Evolutionary conservation across 2,329 filamentous ascomycete genomes (phyloP).

Genomic region (Sclerotinia borealis): DNA sequence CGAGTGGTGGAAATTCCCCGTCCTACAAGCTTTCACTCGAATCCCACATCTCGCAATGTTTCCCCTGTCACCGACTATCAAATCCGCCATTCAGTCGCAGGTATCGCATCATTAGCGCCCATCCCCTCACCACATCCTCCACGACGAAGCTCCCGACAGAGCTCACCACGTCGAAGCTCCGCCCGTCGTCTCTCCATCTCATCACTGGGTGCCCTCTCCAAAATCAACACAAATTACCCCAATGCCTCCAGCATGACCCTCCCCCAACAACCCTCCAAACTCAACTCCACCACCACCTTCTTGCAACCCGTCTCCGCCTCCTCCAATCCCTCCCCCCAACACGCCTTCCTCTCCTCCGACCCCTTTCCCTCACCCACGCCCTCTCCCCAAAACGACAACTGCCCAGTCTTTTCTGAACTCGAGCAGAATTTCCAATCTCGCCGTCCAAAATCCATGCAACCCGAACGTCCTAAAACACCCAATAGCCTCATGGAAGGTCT

Average conservation of each 20-base stretch:
- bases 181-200: constrained; percentile 20
- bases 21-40: constrained; percentile 1
- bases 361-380: constrained; percentile 22
- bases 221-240: constrained; percentile 1
- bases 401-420: not conserved
- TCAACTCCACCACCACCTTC: constrained; percentile 1
- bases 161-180: not conserved
- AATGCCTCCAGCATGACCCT: not conserved
- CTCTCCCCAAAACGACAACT: not conserved
- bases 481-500: constrained; percentile 12
- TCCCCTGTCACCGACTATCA: constrained; percentile 1
- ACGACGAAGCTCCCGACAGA: not conserved
- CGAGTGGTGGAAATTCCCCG: constrained; percentile 39
- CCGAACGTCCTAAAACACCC: constrained; percentile 12
- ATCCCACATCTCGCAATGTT: not conserved
- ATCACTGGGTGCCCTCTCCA: constrained; percentile 8
- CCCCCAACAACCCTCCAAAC: constrained; percentile 4
- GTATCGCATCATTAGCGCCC: constrained; percentile 1
- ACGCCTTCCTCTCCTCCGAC: constrained; percentile 28
- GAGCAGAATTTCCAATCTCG: constrained; percentile 7
- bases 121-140: not conserved
- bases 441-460: constrained; percentile 3
- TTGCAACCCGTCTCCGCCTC: constrained; percentile 1
- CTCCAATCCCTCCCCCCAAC: constrained; percentile 8
- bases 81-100: constrained; percentile 5